These are phyloP conservation scores for Myriosclerotinia curreyana DNA, from an alignment of 2,329 filamentous ascomycete species.

Conservation along the genomic window DNA sequence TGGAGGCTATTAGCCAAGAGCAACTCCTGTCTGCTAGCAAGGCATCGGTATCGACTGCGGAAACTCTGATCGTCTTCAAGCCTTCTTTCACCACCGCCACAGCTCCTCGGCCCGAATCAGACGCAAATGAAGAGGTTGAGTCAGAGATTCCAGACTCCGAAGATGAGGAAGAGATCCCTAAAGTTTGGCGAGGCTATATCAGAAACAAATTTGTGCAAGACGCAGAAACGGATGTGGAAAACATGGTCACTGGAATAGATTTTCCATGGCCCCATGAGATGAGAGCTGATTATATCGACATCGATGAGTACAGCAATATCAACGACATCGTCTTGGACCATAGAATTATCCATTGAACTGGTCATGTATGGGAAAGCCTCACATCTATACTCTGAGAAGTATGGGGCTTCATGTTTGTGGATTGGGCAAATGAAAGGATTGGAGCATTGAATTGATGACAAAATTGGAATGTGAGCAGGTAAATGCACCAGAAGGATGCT, in stretches of 20 bases:
- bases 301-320: background rate
- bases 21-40: background rate
- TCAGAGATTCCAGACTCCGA: background rate
- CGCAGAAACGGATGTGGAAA: background rate
- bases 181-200: background rate
- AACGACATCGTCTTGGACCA: background rate
- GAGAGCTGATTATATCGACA: background rate
- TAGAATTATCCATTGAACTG: background rate
- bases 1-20: background rate
- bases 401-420: too few species aligned
- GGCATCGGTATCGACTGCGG: background rate
- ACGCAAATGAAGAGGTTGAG: background rate
- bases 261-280: slow-evolving; percentile 6
- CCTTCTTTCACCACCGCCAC: background rate
- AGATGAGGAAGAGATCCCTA: background rate
- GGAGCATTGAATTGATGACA: too few species aligned
- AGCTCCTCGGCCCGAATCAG: background rate
- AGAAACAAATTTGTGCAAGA: background rate
- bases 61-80: slow-evolving; percentile 6
- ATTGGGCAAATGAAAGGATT: too few species aligned
- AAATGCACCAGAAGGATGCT: too few species aligned
- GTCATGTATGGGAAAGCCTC: background rate
- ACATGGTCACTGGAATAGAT: background rate
- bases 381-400: too few species aligned
- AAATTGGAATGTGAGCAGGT: too few species aligned